Percentiles rank a stretch among this genome's conserved stretches.
Evolutionary conservation across 164 flowering plant species (phyloP).

Genomic region (Pachysandra terminalis): DNA sequence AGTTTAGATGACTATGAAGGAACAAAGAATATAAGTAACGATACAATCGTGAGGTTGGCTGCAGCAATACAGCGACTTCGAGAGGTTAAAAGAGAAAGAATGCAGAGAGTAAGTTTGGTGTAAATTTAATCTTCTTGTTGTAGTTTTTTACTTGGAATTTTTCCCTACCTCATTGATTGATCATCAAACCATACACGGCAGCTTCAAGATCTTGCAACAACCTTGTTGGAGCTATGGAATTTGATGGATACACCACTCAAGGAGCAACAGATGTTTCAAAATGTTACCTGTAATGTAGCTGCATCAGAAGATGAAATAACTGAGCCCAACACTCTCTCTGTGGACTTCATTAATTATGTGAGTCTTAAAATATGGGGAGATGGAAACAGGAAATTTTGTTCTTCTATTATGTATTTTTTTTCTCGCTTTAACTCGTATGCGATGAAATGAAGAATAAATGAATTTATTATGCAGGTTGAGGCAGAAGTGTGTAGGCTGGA

Average conservation of each 20-base stretch:
- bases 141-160: background rate
- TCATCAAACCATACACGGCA: conserved; percentile 17
- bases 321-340: conserved; percentile 55
- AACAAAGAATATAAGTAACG: conserved; percentile 37
- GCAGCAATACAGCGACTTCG: conserved; percentile 35
- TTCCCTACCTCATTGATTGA: background rate
- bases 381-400: background rate
- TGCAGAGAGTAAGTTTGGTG: conserved; percentile 46
- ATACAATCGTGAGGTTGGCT: conserved; percentile 44
- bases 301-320: conserved; percentile 69
- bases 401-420: background rate
- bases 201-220: conserved; percentile 74
- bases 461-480: conserved; percentile 57
- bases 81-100: conserved; percentile 59
- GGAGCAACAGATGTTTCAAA: conserved; percentile 74
- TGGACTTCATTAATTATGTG: conserved; percentile 54
- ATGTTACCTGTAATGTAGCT: conserved; percentile 62
- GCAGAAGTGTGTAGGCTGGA: conserved; percentile 81
- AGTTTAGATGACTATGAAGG: conserved; percentile 44
- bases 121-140: background rate
- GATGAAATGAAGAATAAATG: background rate
- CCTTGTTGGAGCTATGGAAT: conserved; percentile 77
- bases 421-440: background rate
- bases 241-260: conserved; percentile 82
- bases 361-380: conserved; percentile 14